Evolutionary conservation across 129 eudicot species (phyloP).

Genomic region (Arctium lappa): DNA sequence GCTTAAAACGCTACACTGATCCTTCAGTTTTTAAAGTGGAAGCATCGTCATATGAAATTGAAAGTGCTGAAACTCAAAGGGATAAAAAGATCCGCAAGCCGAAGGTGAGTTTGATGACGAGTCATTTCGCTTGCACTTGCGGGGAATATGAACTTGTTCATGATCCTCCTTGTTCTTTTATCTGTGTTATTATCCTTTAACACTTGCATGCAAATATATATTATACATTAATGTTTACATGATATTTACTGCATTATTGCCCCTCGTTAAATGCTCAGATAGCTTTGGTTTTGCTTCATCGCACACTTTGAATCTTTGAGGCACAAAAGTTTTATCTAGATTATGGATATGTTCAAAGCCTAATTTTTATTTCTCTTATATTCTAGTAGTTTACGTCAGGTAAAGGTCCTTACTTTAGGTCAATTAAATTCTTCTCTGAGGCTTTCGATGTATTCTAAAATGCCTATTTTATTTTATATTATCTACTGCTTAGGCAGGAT

Average conservation of each 20-base stretch:
- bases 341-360: slow-evolving; percentile 3
- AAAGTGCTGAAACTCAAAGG: slow-evolving; percentile 50
- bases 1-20: slow-evolving; percentile 92
- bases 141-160: neutral
- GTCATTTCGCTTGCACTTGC: neutral
- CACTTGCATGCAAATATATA: neutral
- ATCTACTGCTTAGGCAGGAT: neutral
- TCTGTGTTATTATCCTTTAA: slow-evolving; percentile 11
- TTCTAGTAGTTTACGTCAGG: neutral
- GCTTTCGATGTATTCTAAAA: neutral
- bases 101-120: slow-evolving; percentile 50
- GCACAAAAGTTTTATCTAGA: neutral
- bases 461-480: neutral
- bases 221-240: slow-evolving; percentile 10
- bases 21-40: slow-evolving; percentile 85
- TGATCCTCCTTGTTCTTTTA: neutral
- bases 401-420: neutral
- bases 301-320: neutral
- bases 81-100: slow-evolving; percentile 67
- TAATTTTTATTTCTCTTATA: slow-evolving; percentile 3
- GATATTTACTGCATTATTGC: slow-evolving; percentile 10
- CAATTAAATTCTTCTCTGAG: neutral
- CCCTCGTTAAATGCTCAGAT: neutral
- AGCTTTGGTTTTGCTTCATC: neutral
- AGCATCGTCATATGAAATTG: slow-evolving; percentile 40